phyloP scores from a whole-genome alignment of 2,329 filamentous ascomycete species.

The Fusarium luffae region DNA sequence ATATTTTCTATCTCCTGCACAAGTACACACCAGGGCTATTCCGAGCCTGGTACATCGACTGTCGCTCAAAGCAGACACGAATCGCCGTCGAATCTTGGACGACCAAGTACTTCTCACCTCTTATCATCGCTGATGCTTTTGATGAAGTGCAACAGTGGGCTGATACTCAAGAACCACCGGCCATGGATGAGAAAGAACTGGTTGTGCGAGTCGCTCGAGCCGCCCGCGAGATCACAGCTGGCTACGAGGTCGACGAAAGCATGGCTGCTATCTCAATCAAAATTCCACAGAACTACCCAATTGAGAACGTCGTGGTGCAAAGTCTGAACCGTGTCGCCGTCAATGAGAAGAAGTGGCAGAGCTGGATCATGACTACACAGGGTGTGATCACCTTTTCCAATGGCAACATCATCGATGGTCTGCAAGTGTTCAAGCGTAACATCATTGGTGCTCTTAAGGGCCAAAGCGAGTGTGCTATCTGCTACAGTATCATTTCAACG shows the following conservation, averaged over 20 bases:
- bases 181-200: constrained; percentile 66
- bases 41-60: constrained; percentile 85
- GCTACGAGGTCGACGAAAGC: constrained; percentile 89
- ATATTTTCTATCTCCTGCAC: constrained; percentile 86
- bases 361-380: constrained; percentile 87
- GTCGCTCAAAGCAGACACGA: constrained; percentile 82
- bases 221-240: constrained; percentile 81
- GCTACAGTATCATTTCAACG: constrained; percentile 90
- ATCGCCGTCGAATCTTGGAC: constrained; percentile 87
- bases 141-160: constrained; percentile 77
- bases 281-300: constrained; percentile 83
- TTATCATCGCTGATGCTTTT: constrained; percentile 73
- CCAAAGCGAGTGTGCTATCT: constrained; percentile 95
- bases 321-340: constrained; percentile 87
- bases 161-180: constrained; percentile 60
- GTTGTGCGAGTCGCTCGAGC: constrained; percentile 76
- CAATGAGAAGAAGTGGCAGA: constrained; percentile 91
- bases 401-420: constrained; percentile 86
- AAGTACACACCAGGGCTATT: constrained; percentile 82
- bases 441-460: constrained; percentile 89
- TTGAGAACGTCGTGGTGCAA: constrained; percentile 80
- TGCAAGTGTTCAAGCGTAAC: constrained; percentile 87
- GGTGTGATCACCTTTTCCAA: constrained; percentile 95
- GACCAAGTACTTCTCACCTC: constrained; percentile 80
- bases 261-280: constrained; percentile 84